Conservation (phyloP, 169 alveolate genomes). For the Besnoitia besnoiti region DNA sequence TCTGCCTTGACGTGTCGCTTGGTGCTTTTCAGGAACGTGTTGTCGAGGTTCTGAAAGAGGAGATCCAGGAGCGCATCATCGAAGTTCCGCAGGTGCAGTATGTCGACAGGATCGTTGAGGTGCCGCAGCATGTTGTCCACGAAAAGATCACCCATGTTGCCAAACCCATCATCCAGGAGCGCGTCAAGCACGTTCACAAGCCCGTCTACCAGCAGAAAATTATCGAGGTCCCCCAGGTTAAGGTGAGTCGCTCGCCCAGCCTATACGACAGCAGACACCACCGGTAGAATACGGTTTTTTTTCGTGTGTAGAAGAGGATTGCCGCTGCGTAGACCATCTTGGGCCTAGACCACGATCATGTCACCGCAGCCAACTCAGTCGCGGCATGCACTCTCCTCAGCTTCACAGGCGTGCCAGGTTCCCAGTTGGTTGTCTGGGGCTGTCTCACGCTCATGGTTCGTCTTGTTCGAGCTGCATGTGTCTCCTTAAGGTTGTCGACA, state of each 20-base stretch:
- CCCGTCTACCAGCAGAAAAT: conserved; percentile 88
- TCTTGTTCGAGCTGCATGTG: no score
- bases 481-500: conserved; percentile 83
- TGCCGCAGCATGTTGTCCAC: conserved; percentile 87
- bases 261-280: no score
- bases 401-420: no score
- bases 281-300: no score
- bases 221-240: conserved; percentile 89
- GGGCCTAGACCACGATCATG: not conserved
- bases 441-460: no score
- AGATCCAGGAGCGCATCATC: conserved; percentile 86
- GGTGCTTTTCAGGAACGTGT: conserved; percentile 81
- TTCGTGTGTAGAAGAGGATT: no score
- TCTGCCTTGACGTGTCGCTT: no score
- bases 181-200: conserved; percentile 86
- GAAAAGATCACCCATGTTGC: conserved; percentile 87
- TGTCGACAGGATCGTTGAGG: conserved; percentile 89
- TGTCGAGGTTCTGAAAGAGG: conserved; percentile 88
- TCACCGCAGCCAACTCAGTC: no score
- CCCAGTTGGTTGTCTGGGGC: no score
- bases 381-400: no score
- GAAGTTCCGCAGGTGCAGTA: conserved; percentile 92
- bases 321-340: no score
- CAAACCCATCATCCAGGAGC: conserved; percentile 87
- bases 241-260: conserved; percentile 65